These are phyloP conservation scores for Tulasnella sp. DNA, from an alignment of 768 basidiomycete genomes.

Conservation along the genomic window DNA sequence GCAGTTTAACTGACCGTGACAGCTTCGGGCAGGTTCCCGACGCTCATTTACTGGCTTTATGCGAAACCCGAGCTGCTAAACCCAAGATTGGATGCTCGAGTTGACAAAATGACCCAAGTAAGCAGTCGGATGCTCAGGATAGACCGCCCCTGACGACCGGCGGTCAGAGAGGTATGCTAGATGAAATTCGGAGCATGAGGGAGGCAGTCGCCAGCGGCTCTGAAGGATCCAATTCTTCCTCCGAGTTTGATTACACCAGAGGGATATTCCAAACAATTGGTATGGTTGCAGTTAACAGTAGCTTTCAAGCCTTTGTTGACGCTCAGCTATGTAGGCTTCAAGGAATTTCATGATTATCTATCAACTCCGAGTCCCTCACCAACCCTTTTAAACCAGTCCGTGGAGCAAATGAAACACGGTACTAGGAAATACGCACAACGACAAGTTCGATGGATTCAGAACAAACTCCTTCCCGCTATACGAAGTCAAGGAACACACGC, in stretches of 20 bases:
- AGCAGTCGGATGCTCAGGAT: conserved; percentile 19
- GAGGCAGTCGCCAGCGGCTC: conserved; percentile 22
- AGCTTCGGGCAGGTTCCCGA: conserved; percentile 56
- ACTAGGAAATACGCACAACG: conserved; percentile 88
- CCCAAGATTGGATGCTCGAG: conserved; percentile 63
- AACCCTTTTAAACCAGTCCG: conserved; percentile 44
- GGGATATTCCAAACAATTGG: conserved; percentile 96
- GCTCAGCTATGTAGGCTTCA: conserved; percentile 59
- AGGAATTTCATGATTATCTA: conserved; percentile 73
- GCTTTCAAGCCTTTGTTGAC: background rate
- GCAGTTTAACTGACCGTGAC: background rate
- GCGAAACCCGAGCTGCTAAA: conserved; percentile 57
- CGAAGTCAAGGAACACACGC: conserved; percentile 38
- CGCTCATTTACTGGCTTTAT: conserved; percentile 87
- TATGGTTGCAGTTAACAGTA: conserved; percentile 29
- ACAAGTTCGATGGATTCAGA: conserved; percentile 87
- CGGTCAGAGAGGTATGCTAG: conserved; percentile 63
- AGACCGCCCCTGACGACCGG: background rate
- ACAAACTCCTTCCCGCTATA: conserved; percentile 75
- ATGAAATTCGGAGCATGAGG: conserved; percentile 61
- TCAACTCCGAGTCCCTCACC: conserved; percentile 35
- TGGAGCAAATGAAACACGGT: conserved; percentile 74
- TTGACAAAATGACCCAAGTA: conserved; percentile 87
- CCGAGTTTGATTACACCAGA: conserved; percentile 51
- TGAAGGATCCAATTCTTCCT: background rate